Percentiles rank a stretch among this genome's conserved stretches.
Conservation (phyloP, 768 basidiomycete genomes). For the Boletus edulis region DNA sequence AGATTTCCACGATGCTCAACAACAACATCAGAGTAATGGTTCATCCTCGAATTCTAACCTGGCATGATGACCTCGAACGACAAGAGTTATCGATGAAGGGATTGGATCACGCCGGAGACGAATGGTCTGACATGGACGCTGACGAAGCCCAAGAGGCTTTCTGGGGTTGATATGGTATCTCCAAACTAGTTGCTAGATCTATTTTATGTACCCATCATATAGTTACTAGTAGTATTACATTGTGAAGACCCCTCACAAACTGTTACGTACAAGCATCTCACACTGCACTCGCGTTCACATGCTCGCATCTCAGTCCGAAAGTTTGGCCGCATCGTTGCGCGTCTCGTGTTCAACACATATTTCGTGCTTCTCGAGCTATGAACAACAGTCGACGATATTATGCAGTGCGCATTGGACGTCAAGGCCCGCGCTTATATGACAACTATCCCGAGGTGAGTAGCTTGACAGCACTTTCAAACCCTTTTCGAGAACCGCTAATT, state of each 20-base stretch:
- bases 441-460: slow-evolving; percentile 26
- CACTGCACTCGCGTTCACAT: background rate
- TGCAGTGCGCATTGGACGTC: slow-evolving; percentile 35
- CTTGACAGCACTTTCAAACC: background rate
- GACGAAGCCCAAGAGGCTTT: slow-evolving; percentile 36
- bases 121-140: slow-evolving; percentile 32
- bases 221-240: no score
- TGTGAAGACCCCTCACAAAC: no score
- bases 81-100: slow-evolving; percentile 8
- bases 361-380: background rate
- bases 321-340: background rate
- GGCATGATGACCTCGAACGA: slow-evolving; percentile 41
- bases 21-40: slow-evolving; percentile 51
- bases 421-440: slow-evolving; percentile 33
- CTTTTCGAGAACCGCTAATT: background rate
- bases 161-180: slow-evolving; percentile 12
- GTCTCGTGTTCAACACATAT: no score
- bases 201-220: no score
- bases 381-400: slow-evolving; percentile 27
- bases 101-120: slow-evolving; percentile 14
- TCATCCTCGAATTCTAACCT: slow-evolving; percentile 60
- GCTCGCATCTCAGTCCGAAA: no score
- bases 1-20: background rate
- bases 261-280: background rate
- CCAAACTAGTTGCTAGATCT: no score